Base-by-base conservation (phyloP, 2,329 filamentous ascomycete genomes). In the Colletotrichum sp. region DNA sequence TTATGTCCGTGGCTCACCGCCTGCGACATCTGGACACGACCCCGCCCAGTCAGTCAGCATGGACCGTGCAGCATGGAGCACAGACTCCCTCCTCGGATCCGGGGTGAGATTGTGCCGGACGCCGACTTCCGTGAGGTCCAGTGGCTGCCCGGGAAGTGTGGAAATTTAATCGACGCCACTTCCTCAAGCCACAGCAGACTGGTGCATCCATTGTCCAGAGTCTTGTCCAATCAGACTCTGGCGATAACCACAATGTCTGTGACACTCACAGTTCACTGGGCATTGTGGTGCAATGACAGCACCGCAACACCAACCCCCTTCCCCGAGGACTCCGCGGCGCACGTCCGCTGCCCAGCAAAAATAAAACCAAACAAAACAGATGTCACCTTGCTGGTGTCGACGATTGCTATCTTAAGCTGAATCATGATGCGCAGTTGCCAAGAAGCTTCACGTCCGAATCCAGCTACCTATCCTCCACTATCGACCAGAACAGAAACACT, bases 401-500 rank as follows among this genome's bases (percentile, higher is more conserved):
- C 43, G n/a, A 48, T 48, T 48, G n/a, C 43, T 63, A 58, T 32
- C 65, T 21, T 34, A 67, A 64, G 43, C 69, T 63, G 70, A 58
- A 73, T 58, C 60, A 52, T 66, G 72, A 71, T 66, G 72, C 15
- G 67, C 67, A 21, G 8, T 28, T 43, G 73, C 73, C 73, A 75
- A 73, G 69, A 65, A 34, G 57, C 57, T 57, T 58, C 55, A 34
- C 18, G 30, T 36, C 43, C 32, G 13, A 52, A 28, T 15, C n/a
- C 32, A 18, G 30, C n/a, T 16, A 13, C 8, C 30, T 21, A n/a
- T 34, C 24, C 55, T 43, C 57, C 69, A 10, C 26, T 26, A 28
- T 26, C 8, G 36, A 57, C 69, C 58, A 38, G 43, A 71, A 66
- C 72, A 61, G 52, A 52, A 67, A 30, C 6, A 52, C 21, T 16